phyloP scores from a whole-genome alignment of 345 rosid species.

The Trapa bicornis region DNA sequence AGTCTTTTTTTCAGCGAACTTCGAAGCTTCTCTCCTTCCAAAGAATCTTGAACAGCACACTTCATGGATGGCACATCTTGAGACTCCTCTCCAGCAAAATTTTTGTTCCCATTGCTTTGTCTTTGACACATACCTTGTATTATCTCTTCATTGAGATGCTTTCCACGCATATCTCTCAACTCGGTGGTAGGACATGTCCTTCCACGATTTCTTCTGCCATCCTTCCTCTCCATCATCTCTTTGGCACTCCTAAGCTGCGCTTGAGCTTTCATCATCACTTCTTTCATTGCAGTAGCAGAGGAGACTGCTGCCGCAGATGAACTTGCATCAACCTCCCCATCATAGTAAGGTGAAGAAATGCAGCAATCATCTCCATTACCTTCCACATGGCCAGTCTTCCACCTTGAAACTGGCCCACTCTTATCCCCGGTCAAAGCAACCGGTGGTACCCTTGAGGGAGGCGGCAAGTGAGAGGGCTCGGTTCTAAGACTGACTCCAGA shows the following conservation, averaged over 20 bases:
- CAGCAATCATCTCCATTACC: constrained; percentile 23
- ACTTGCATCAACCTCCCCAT: constrained; percentile 81
- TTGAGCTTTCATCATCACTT: constrained; percentile 72
- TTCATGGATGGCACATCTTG: constrained; percentile 3
- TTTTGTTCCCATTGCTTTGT: constrained; percentile 19
- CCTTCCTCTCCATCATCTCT: constrained; percentile 57
- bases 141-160: constrained; percentile 13
- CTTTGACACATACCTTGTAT: constrained; percentile 9
- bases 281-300: constrained; percentile 63
- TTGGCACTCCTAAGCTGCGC: constrained; percentile 61
- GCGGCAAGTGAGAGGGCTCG: constrained; percentile 65
- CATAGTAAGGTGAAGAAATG: constrained; percentile 51
- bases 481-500: constrained; percentile 74
- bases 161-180: constrained; percentile 26
- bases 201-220: constrained; percentile 18
- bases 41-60: neutral
- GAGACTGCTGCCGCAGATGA: constrained; percentile 60
- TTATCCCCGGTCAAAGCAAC: constrained; percentile 11
- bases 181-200: constrained; percentile 24
- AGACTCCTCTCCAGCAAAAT: constrained; percentile 16
- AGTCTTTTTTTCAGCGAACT: constrained; percentile 8
- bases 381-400: constrained; percentile 27
- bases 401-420: constrained; percentile 19
- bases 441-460: constrained; percentile 83
- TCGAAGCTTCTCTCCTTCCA: constrained; percentile 1